Percentiles rank a stretch among this genome's conserved stretches.
These are phyloP conservation scores for Bjerkandera adusta DNA, from an alignment of 1,284 basidiomycete genomes.

Conservation along the genomic window DNA sequence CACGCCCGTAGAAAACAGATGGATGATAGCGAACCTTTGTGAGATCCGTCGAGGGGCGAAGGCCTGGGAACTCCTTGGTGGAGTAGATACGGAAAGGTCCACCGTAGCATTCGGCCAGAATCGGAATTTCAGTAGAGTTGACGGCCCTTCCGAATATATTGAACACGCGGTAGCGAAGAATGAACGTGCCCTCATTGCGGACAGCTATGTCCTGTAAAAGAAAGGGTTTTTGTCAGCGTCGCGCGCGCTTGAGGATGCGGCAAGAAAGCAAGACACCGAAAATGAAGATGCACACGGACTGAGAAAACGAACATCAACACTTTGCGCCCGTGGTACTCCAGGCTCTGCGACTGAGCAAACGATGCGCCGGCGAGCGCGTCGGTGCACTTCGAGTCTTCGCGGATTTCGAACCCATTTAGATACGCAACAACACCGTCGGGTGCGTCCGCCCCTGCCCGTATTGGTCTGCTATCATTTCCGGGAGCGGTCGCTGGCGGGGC, in stretches of 20 bases:
- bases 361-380: slow-evolving; percentile 14
- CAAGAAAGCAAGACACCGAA: slow-evolving; percentile 3
- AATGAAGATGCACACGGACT: slow-evolving; percentile 37
- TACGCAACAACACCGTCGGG: slow-evolving; percentile 14
- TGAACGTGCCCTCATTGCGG: slow-evolving; percentile 25
- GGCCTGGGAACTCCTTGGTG: slow-evolving; percentile 77
- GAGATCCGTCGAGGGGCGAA: slow-evolving; percentile 68
- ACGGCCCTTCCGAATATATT: slow-evolving; percentile 22
- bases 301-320: slow-evolving; percentile 72
- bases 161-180: slow-evolving; percentile 27
- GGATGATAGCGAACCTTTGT: slow-evolving; percentile 53
- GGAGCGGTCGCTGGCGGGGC: not conserved
- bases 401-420: slow-evolving; percentile 10
- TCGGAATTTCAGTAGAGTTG: slow-evolving; percentile 35
- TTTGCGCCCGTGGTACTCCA: slow-evolving; percentile 59
- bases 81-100: slow-evolving; percentile 70
- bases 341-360: slow-evolving; percentile 43
- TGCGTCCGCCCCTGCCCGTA: slow-evolving; percentile 5
- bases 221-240: too few relatives aligned
- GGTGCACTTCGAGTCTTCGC: slow-evolving; percentile 12
- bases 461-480: slow-evolving; percentile 6
- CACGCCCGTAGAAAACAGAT: not conserved
- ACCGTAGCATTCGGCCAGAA: slow-evolving; percentile 72
- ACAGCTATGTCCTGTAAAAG: slow-evolving; percentile 26
- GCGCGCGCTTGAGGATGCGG: not conserved